A percentile compares a stretch with the other conserved stretches of the same genome.
These are phyloP conservation scores for Diplosphaera chodatii DNA, from an alignment of 139 green algal species.

Conservation along the genomic window DNA sequence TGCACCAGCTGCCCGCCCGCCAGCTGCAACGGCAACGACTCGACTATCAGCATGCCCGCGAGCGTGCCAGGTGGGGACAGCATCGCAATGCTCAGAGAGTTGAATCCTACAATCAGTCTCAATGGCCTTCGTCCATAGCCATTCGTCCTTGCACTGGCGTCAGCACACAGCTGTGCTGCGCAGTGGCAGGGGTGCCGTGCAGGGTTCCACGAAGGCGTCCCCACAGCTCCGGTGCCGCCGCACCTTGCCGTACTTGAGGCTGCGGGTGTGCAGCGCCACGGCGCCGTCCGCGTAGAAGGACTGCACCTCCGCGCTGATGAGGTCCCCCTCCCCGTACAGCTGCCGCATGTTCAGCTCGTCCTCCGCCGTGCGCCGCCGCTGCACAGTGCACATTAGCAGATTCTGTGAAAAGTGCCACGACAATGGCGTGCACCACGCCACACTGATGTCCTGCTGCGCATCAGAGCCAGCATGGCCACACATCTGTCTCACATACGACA, in stretches of 20 bases:
- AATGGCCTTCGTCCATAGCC: no score
- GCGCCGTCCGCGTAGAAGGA: conserved; percentile 62
- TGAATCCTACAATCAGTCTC: no score
- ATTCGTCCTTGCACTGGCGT: no score
- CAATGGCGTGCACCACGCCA: neutral
- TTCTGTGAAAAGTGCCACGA: neutral
- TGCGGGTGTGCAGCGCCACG: conserved; percentile 78
- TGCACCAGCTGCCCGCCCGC: conserved; percentile 54
- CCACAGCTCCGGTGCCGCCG: neutral
- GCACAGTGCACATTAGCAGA: neutral
- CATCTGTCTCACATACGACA: no score
- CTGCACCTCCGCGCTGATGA: conserved; percentile 85
- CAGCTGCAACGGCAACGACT: conserved; percentile 36
- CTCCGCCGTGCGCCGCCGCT: conserved; percentile 74
- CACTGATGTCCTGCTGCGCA: no score
- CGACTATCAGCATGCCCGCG: no score
- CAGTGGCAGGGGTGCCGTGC: no score
- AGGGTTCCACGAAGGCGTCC: no score
- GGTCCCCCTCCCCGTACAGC: conserved; percentile 74
- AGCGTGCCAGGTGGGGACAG: no score
- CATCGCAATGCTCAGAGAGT: no score
- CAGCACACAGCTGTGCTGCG: no score
- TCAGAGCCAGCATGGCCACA: neutral
- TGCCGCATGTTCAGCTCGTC: conserved; percentile 86
- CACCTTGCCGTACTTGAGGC: conserved; percentile 76